Evolutionary conservation across 1,284 basidiomycete genomes (phyloP).

Genomic region (Rhodotorula sp.): DNA sequence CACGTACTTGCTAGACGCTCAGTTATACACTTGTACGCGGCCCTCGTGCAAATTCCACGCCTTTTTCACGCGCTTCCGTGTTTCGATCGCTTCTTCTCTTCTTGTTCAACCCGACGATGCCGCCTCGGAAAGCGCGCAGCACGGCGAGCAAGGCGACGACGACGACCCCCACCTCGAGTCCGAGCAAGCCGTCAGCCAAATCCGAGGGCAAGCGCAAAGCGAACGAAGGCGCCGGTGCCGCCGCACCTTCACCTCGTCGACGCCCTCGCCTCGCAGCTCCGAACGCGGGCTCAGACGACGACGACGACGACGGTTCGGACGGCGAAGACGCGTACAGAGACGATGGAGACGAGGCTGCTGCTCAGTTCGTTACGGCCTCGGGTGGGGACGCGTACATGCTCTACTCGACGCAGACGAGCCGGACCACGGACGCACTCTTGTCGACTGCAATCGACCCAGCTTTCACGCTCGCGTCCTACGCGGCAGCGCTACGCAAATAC

Average conservation of each 20-base stretch:
- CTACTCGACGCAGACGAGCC: conserved; percentile 60
- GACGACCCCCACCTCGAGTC: conserved; percentile 10
- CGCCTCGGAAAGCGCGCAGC: conserved; percentile 7
- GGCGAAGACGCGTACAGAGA: conserved; percentile 29
- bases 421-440: conserved; percentile 61
- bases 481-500: conserved; percentile 59
- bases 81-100: too few species aligned
- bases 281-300: neutral
- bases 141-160: neutral
- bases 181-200: conserved; percentile 10
- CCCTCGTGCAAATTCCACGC: neutral
- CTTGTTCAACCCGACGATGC: neutral
- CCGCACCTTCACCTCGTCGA: neutral
- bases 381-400: conserved; percentile 79
- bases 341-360: conserved; percentile 7
- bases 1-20: too few species aligned
- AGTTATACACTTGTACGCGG: neutral
- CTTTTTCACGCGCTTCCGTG: too few species aligned
- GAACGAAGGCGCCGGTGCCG: neutral
- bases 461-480: conserved; percentile 62
- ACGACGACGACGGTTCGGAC: conserved; percentile 17
- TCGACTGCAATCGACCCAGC: conserved; percentile 28
- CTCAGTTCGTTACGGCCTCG: conserved; percentile 48
- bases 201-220: conserved; percentile 28
- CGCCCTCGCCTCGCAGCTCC: neutral